Conservation (phyloP, 805 yeast genomes). For the Candida rishiriensis region DNA sequence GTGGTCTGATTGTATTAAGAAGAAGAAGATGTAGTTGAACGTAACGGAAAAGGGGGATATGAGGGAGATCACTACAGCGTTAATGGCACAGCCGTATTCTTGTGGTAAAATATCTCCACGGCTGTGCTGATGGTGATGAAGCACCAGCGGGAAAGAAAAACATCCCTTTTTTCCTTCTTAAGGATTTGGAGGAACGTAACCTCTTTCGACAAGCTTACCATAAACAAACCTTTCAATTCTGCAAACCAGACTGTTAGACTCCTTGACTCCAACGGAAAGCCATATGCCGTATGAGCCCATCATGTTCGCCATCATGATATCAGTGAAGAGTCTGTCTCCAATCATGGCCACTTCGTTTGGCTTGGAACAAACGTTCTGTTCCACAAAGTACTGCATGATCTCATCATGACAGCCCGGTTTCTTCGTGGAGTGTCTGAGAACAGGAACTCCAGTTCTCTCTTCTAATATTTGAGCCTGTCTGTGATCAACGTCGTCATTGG, state of each 20-base stretch:
- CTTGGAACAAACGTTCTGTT: slow-evolving; percentile 38
- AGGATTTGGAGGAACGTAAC: slow-evolving; percentile 2
- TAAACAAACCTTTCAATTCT: slow-evolving; percentile 43
- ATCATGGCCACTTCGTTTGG: slow-evolving; percentile 74
- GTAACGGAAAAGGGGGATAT: not conserved
- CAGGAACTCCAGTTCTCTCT: slow-evolving; percentile 59
- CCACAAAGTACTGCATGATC: slow-evolving; percentile 53
- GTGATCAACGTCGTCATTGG: slow-evolving; percentile 62
- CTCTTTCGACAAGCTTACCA: slow-evolving; percentile 1
- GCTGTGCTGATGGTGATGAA: not conserved
- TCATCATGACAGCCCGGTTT: slow-evolving; percentile 80
- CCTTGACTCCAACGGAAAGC: slow-evolving; percentile 72
- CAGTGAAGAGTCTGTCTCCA: slow-evolving; percentile 91
- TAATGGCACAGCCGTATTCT: no score
- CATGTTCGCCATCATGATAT: slow-evolving; percentile 87
- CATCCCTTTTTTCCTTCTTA: not conserved
- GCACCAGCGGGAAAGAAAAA: not conserved
- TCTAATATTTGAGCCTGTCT: slow-evolving; percentile 62
- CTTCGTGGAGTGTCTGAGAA: slow-evolving; percentile 66
- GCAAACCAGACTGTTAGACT: slow-evolving; percentile 47
- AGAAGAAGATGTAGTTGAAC: no score
- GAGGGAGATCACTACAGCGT: no score
- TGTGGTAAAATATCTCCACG: not conserved
- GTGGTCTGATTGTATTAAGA: no score
- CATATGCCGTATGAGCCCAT: slow-evolving; percentile 88